Conservation (phyloP, 306 rosid species). For the Vigna reflexopilosa region DNA sequence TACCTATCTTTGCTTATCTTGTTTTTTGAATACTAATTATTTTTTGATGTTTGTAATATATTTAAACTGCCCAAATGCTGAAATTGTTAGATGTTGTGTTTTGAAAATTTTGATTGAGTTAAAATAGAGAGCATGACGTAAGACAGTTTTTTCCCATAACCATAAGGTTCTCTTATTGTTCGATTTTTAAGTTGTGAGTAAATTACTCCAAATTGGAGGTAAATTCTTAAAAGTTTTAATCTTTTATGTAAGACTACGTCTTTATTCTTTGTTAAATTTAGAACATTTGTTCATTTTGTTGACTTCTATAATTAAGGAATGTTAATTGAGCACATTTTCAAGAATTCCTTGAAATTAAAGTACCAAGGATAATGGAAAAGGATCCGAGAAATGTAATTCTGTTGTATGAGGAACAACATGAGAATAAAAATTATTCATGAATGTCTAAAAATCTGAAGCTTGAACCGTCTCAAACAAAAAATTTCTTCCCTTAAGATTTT, state of each 20-base stretch:
- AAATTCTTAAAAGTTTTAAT: not conserved
- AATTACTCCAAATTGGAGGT: not conserved
- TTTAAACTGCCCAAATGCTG: constrained; percentile 14
- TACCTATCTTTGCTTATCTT: not conserved
- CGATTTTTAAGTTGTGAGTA: not conserved
- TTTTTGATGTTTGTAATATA: constrained; percentile 14
- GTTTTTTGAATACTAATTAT: constrained; percentile 14
- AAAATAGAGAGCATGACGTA: not conserved
- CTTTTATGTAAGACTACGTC: not conserved
- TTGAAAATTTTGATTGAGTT: not conserved
- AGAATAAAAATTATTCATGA: constrained; percentile 7
- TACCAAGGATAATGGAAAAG: not conserved
- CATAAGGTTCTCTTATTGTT: not conserved
- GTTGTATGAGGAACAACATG: not conserved
- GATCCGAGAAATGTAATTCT: not conserved
- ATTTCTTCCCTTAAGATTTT: not conserved
- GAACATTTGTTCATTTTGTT: not conserved
- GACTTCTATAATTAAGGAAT: constrained; percentile 3
- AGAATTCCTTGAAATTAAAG: constrained; percentile 16
- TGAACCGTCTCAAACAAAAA: not conserved
- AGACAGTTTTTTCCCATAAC: not conserved
- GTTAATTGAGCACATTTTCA: not conserved
- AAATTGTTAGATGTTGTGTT: constrained; percentile 2
- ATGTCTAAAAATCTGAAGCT: not conserved
- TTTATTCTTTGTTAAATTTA: not conserved